Evolutionary conservation across 2,329 filamentous ascomycete species (phyloP).

Genomic region (Aureobasidium vineae): DNA sequence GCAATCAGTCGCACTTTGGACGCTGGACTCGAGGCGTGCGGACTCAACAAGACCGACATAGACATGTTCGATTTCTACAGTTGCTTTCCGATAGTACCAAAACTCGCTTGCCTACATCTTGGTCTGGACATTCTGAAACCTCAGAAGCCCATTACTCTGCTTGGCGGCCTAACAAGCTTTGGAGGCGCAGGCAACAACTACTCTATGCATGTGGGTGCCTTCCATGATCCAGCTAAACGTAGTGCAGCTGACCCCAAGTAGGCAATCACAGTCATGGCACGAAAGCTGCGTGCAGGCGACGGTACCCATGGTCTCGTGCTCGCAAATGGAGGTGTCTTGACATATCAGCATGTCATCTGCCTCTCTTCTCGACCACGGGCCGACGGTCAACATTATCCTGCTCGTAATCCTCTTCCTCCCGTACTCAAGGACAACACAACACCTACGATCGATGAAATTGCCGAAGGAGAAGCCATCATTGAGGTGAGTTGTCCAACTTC

Average conservation of each 20-base stretch:
- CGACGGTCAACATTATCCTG: slow-evolving; percentile 48
- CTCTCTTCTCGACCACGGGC: slow-evolving; percentile 51
- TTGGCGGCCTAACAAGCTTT: slow-evolving; percentile 66
- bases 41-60: slow-evolving; percentile 52
- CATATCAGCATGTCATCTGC: slow-evolving; percentile 62
- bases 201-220: slow-evolving; percentile 59
- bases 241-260: slow-evolving; percentile 25
- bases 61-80: slow-evolving; percentile 65
- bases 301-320: slow-evolving; percentile 57
- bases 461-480: slow-evolving; percentile 53
- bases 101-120: slow-evolving; percentile 62
- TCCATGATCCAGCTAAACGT: slow-evolving; percentile 28
- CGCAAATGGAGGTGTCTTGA: slow-evolving; percentile 65
- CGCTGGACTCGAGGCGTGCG: slow-evolving; percentile 51
- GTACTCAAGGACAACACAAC: slow-evolving; percentile 45
- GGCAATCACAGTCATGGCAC: slow-evolving; percentile 57
- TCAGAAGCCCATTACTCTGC: slow-evolving; percentile 57
- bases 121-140: slow-evolving; percentile 50
- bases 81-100: slow-evolving; percentile 69
- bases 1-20: slow-evolving; percentile 60
- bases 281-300: slow-evolving; percentile 51
- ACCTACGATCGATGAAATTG: slow-evolving; percentile 40
- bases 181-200: slow-evolving; percentile 71
- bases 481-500: slow-evolving; percentile 45
- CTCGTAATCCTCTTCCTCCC: slow-evolving; percentile 47